Evolutionary conservation across 139 green algal species (phyloP).

Genomic region (Penium margaritaceum): DNA sequence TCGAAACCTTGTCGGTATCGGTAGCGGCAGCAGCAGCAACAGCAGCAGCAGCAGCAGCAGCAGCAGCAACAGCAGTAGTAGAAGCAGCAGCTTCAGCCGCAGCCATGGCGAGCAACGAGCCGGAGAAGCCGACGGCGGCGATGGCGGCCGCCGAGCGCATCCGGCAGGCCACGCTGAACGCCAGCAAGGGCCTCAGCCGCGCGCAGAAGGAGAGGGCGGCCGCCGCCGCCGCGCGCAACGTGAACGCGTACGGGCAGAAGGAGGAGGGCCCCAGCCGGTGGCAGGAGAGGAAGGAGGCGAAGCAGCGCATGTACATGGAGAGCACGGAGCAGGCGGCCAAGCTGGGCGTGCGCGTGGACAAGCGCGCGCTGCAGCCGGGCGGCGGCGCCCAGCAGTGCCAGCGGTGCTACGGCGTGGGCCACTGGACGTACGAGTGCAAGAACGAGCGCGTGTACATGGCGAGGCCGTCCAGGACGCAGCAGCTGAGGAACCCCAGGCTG

Average conservation of each 20-base stretch:
- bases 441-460: conserved; percentile 43
- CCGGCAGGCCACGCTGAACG: conserved; percentile 14
- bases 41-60: too few species aligned
- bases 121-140: conserved; percentile 12
- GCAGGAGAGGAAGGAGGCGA: conserved; percentile 46
- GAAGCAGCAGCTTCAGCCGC: too few species aligned
- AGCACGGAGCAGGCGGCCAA: conserved; percentile 43
- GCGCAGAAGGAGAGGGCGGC: conserved; percentile 26
- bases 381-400: conserved; percentile 43
- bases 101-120: too few species aligned
- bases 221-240: conserved; percentile 23
- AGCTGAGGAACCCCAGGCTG: conserved; percentile 42
- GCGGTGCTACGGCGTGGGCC: conserved; percentile 44
- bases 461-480: conserved; percentile 31
- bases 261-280: conserved; percentile 42
- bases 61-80: too few species aligned
- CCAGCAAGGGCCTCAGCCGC: conserved; percentile 6
- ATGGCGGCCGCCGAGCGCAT: conserved; percentile 31
- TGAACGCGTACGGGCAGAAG: conserved; percentile 48
- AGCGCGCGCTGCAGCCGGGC: neutral
- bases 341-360: conserved; percentile 19
- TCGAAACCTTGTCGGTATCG: too few species aligned
- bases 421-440: conserved; percentile 50
- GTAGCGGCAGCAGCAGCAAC: too few species aligned
- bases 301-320: conserved; percentile 45